Evolutionary conservation across 1,284 basidiomycete genomes (phyloP).

Genomic region (Ustilago vetiveriae): DNA sequence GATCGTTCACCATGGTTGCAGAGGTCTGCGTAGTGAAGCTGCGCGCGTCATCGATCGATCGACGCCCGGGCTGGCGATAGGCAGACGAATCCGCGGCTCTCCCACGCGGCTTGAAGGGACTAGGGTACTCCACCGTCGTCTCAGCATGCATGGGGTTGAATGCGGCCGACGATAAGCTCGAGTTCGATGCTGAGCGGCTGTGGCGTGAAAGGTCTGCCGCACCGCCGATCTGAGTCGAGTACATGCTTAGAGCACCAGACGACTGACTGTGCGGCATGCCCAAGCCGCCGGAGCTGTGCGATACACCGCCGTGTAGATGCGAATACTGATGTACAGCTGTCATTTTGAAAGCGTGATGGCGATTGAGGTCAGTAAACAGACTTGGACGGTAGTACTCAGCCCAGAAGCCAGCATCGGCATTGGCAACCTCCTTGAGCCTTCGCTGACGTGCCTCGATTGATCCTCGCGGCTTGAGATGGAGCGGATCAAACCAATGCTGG

Average conservation of each 20-base stretch:
- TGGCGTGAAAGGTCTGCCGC: conserved; percentile 21
- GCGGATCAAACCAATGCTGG: conserved; percentile 55
- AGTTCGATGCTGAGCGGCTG: conserved; percentile 26
- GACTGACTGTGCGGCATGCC: conserved; percentile 38
- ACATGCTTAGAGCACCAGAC: conserved; percentile 31
- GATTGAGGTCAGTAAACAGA: conserved; percentile 64
- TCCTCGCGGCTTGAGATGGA: conserved; percentile 37
- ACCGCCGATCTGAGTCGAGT: conserved; percentile 35
- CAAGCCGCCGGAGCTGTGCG: conserved; percentile 18
- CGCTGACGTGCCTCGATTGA: conserved; percentile 37
- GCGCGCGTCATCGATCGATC: conserved; percentile 21
- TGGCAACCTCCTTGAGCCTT: conserved; percentile 54
- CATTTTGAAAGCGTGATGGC: conserved; percentile 67
- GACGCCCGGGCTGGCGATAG: conserved; percentile 17
- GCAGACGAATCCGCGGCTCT: conserved; percentile 13
- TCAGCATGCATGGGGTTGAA: conserved; percentile 25
- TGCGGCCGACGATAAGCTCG: conserved; percentile 23
- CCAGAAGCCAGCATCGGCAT: conserved; percentile 61
- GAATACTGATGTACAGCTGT: conserved; percentile 62
- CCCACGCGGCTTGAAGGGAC: conserved; percentile 42
- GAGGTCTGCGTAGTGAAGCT: conserved; percentile 23
- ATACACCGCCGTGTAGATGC: conserved; percentile 20
- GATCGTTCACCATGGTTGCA: conserved; percentile 20
- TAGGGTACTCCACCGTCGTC: conserved; percentile 34
- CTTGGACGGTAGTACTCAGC: conserved; percentile 65